phyloP scores from a whole-genome alignment of 495 filamentous ascomycete genomes.

The Thermochaetoides thermophila region DNA sequence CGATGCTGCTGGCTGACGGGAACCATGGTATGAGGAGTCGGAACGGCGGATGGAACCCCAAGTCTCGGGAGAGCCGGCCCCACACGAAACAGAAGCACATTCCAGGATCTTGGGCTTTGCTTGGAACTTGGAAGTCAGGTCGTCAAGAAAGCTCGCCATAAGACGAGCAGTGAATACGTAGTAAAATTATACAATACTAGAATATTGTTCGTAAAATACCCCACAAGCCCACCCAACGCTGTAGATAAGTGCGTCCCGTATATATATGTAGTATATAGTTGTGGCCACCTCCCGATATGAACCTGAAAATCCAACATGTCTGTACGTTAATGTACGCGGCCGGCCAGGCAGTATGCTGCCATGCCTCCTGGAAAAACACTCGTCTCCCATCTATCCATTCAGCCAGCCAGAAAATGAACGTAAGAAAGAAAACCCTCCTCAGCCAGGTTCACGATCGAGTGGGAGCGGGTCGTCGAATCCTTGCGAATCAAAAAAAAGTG shows the following conservation, averaged over 20 bases:
- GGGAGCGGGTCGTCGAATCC: constrained; percentile 1
- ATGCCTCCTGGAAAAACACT: background rate
- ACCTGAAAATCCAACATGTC: background rate
- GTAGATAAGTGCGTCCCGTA: constrained; percentile 2
- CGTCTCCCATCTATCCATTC: constrained; percentile 1
- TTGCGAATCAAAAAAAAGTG: constrained; percentile 4
- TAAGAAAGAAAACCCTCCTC: constrained; percentile 1
- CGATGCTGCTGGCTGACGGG: background rate
- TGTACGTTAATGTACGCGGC: constrained; percentile 5
- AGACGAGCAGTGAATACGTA: constrained; percentile 3
- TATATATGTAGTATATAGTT: constrained; percentile 5
- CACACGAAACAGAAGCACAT: background rate
- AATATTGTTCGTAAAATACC: constrained; percentile 17
- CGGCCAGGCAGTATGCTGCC: constrained; percentile 2
- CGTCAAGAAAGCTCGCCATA: background rate
- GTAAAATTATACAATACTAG: constrained; percentile 30
- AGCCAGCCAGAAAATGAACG: constrained; percentile 2
- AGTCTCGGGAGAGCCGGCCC: constrained; percentile 1
- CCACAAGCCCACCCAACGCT: constrained; percentile 13
- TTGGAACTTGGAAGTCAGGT: background rate
- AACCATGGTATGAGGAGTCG: background rate
- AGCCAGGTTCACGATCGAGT: background rate
- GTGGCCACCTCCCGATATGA: background rate
- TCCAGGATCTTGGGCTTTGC: no score
- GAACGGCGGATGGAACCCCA: no score